Base-by-base conservation (phyloP, 106 monocot species). In the Amphibolis antarctica region DNA sequence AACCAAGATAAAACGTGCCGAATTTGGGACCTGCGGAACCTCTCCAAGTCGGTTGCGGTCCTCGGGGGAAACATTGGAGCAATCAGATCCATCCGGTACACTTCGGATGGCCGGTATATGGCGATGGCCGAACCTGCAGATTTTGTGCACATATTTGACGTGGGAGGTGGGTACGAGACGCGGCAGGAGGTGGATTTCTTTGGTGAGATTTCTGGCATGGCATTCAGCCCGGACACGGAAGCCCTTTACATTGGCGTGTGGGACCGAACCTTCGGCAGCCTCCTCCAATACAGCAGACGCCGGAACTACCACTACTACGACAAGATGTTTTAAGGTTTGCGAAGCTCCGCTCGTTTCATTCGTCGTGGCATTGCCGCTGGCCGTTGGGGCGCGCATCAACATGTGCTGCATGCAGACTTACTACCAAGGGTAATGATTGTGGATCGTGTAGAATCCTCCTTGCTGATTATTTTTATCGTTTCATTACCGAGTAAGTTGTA, bases 111-210 rank as follows among this genome's bases (percentile, higher is more conserved):
- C 20, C 70, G 31, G 25, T 76, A 69, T 69, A 73, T 81, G 72
- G 81, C 81, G 3, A 77, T 73, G 73, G 81, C 73, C 2, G 81
- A 81, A 73, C 77, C 76, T 36, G 81, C 81, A 22, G 81, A 81
- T 50, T 81, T 81, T 20, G 81, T 77, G 7, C 81, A 77, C 65
- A 49, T 81, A 44, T 81, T 77, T 22, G 77, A 81, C 36, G 81
- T 77, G 14, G 48, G 25, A 18, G 48, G 65, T 48, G 67, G 61
- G 18, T 81, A 74, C 36, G 69, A 69, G n/a, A 44, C 44, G 48
- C 46, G 52, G 18, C 81, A 81, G 22, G 81, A 81, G 65, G 43
- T 77, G 1, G 77, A 81, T 55, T 77, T 81, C 69, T 81, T 81
- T 44, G 81, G 81, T 42, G 77, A 81, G 43, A 77, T 81, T 46